phyloP scores from a whole-genome alignment of 345 rosid genomes.

The Ailanthus altissimus region DNA sequence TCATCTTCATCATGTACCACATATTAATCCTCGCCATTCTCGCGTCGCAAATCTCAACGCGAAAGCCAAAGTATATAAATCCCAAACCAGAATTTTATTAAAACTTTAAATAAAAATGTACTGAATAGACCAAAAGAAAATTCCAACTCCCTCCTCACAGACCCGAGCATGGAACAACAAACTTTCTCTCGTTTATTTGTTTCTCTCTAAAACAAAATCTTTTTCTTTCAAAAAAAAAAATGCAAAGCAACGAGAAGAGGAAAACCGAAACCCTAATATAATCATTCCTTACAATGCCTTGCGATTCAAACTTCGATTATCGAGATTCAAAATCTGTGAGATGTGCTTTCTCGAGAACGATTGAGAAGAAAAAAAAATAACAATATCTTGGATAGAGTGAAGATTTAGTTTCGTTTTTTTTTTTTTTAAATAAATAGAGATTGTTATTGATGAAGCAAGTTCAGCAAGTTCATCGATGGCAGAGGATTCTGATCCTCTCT shows the following conservation, averaged over 20 bases:
- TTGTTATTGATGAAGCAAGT: conserved; percentile 62
- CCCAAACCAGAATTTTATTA: not conserved
- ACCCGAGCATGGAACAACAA: conserved; percentile 39
- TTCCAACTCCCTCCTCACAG: conserved; percentile 17
- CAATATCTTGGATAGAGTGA: conserved; percentile 14
- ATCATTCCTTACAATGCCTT: conserved; percentile 26
- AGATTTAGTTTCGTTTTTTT: not conserved
- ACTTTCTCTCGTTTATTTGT: conserved; percentile 25
- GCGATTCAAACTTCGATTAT: conserved; percentile 37
- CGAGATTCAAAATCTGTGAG: conserved; percentile 26
- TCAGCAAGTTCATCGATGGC: conserved; percentile 63
- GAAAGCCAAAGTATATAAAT: conserved; percentile 10
- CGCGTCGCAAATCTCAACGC: conserved; percentile 31
- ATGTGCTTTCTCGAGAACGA: conserved; percentile 46
- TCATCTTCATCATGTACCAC: conserved; percentile 9
- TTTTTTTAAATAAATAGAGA: conserved; percentile 6
- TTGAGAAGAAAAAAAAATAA: conserved; percentile 13
- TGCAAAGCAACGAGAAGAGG: not conserved
- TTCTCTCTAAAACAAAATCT: conserved; percentile 1
- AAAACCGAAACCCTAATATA: conserved; percentile 40
- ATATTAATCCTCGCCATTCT: too few species aligned
- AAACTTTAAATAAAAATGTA: not conserved
- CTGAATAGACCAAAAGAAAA: not conserved
- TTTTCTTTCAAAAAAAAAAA: conserved; percentile 1
- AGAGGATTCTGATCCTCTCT: conserved; percentile 83